Base-by-base conservation (phyloP, 73 alveolate species). In the Urostyla sp. region DNA sequence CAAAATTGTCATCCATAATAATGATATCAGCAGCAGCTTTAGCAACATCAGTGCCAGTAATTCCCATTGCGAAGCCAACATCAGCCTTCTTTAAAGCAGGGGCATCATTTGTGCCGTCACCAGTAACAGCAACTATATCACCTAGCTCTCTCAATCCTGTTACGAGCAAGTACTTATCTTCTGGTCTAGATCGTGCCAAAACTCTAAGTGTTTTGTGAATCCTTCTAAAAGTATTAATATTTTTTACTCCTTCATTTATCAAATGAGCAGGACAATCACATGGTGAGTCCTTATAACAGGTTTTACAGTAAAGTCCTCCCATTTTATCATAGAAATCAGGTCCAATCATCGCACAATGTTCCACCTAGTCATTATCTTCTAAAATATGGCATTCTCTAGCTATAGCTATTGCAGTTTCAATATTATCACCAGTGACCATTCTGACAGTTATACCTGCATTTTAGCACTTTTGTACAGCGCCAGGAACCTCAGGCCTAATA, bases 21-120 rank as follows among this genome's bases (percentile, higher is more conserved):
- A 92, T 91, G 46, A 92, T 92, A 60, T 95, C 99, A 8, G 98
- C 91, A 21, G 99, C 99, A 52, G 91, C 98, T 74, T 95, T 95
- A 27, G 99, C 99, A 10, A 95, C 92, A 66, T 95, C 98, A 21
- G 99, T 94, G 31, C 99, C 99, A 43, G 96, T 79, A 7, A 91
- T 87, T 55, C 97, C 97, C 98, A 95, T 91, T 35, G 99, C 98
- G 80, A 95, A 95, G 50, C 99, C 99, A 0, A 95, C 96, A 75
- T 95, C 96, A 18, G 98, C 97, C 81, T 91, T 92, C 76, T 92
- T 89, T 0, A 95, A 87, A 16, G 80, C 80, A 15, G 93, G 93
- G 15, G 96, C 96, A 67, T 89, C 96, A 91, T 89, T 91, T 6
- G 98, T 92, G n/a, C 98, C 98, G 79, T 91, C 98, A 0, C 99